Conservation (phyloP, 129 eudicot genomes). For the Sambucus nigra region DNA sequence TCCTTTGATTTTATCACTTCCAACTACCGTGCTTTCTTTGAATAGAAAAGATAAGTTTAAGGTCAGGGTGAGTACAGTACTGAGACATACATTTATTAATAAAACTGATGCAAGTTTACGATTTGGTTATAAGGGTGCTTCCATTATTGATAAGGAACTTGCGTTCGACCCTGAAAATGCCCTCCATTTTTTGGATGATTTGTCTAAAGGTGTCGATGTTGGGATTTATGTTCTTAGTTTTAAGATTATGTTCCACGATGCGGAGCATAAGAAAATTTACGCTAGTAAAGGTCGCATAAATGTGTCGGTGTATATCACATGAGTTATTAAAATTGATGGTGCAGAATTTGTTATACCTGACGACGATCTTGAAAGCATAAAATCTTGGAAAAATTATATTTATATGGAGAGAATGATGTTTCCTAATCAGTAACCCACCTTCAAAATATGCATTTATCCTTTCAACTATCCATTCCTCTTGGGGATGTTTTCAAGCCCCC, state of each 20-base stretch:
- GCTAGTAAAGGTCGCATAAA: conserved; percentile 69
- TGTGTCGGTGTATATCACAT: conserved; percentile 56
- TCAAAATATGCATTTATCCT: conserved; percentile 72
- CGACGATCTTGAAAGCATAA: conserved; percentile 59
- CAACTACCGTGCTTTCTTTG: conserved; percentile 72
- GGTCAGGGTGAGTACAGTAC: conserved; percentile 66
- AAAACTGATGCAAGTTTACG: conserved; percentile 62
- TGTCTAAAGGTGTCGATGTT: conserved; percentile 65
- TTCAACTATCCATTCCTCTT: conserved; percentile 55
- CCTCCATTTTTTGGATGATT: conserved; percentile 54
- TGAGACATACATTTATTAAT: conserved; percentile 69
- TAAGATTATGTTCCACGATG: conserved; percentile 68
- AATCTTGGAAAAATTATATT: conserved; percentile 63
- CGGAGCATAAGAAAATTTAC: conserved; percentile 50
- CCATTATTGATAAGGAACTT: conserved; percentile 73
- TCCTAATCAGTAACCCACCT: conserved; percentile 87
- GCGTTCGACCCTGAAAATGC: conserved; percentile 49
- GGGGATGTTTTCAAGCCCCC: conserved; percentile 66
- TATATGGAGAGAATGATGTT: conserved; percentile 46
- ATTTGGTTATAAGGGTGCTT: conserved; percentile 67
- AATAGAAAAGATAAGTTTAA: conserved; percentile 60
- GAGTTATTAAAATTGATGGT: conserved; percentile 43
- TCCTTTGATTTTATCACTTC: conserved; percentile 80
- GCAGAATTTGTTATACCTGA: conserved; percentile 69
- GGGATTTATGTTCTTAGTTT: conserved; percentile 64